Base-by-base conservation (phyloP, 164 flowering plant species). In the Taxillus chinensis region DNA sequence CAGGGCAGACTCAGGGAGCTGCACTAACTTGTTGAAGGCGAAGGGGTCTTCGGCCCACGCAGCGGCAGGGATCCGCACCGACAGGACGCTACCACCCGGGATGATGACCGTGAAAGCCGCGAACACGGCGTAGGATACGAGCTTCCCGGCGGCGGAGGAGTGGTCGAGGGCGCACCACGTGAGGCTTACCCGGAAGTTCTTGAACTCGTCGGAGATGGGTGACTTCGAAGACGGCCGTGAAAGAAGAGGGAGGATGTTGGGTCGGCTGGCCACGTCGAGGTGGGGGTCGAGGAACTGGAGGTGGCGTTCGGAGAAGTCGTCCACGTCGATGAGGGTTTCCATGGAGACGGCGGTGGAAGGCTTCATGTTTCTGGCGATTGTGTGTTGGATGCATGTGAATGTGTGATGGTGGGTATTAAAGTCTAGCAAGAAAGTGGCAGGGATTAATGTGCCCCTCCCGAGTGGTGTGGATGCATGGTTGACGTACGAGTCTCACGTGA, bases 141-240 rank as follows among this genome's bases (percentile, higher is more conserved):
- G 39, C 58, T 62, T 80, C 5, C 77, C 74, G 4, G 39, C 0
- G 58, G 68, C 55, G 0, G 90, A 69, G 2, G 87, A 79, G 69
- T 83, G 87, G 60, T 85, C 90, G 17, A 85, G 80, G 0, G 86
- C 77, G 39, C 84, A 81, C 86, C 87, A 83, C 40, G 68, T 76
- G 17, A 85, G 85, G 71, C 74, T 66, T 5, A 75, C 55, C 14
- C 77, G 73, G 59, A 83, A 78, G 51, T 62, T 70, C 4, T 73
- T 70, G 2, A 85, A 78, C 39, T 83, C 83, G n/a, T 83, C 86
- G 49, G 14, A 39, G 52, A 65, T 52, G 9, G 55, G n/a, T 5
- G 74, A 62, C 64, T 83, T 80, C 38, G 84, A 68, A 60, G 71
- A 64, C 10, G 46, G 46, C 46, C 8, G 46, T 2, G 46, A 9